A percentile compares a stretch with the other conserved stretches of the same genome.
phyloP scores from a whole-genome alignment of 768 basidiomycete species.

The Cystobasidium ongulense region DNA sequence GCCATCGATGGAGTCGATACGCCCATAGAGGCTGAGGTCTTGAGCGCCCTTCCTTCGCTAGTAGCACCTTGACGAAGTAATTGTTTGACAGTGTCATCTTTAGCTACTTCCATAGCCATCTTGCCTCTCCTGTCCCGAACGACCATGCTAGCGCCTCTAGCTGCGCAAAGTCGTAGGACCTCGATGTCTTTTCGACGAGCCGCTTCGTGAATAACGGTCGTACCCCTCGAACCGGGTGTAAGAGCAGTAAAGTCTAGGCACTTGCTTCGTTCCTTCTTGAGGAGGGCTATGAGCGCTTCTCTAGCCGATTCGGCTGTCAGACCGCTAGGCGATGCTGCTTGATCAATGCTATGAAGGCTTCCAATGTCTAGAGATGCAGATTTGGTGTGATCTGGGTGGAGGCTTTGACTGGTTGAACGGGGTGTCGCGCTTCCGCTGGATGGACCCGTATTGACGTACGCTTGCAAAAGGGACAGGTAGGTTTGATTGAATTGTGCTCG shows the following conservation, averaged over 20 bases:
- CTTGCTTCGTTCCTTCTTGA: slow-evolving; percentile 10
- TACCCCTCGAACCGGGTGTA: slow-evolving; percentile 54
- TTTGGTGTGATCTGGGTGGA: background rate
- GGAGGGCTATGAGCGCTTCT: background rate
- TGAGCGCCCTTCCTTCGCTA: slow-evolving; percentile 30
- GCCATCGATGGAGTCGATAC: slow-evolving; percentile 14
- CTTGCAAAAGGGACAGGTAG: slow-evolving; percentile 37
- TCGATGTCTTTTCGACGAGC: slow-evolving; percentile 69
- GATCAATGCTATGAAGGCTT: background rate
- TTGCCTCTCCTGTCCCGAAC: slow-evolving; percentile 67
- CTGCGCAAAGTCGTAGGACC: slow-evolving; percentile 71
- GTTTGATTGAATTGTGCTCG: slow-evolving; percentile 48
- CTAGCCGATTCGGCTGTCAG: background rate
- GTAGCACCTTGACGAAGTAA: slow-evolving; percentile 69
- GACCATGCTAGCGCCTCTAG: slow-evolving; percentile 82
- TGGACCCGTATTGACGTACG: slow-evolving; percentile 36
- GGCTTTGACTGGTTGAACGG: background rate
- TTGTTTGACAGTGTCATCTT: slow-evolving; percentile 65
- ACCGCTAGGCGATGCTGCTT: background rate
- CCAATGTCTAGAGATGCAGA: background rate
- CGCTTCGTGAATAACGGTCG: slow-evolving; percentile 76
- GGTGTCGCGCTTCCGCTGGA: slow-evolving; percentile 21
- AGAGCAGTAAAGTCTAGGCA: slow-evolving; percentile 55
- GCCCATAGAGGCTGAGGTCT: slow-evolving; percentile 9
- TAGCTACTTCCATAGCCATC: slow-evolving; percentile 60